Evolutionary conservation across 768 basidiomycete genomes (phyloP).

Genomic region (Hygrocybe punicea): DNA sequence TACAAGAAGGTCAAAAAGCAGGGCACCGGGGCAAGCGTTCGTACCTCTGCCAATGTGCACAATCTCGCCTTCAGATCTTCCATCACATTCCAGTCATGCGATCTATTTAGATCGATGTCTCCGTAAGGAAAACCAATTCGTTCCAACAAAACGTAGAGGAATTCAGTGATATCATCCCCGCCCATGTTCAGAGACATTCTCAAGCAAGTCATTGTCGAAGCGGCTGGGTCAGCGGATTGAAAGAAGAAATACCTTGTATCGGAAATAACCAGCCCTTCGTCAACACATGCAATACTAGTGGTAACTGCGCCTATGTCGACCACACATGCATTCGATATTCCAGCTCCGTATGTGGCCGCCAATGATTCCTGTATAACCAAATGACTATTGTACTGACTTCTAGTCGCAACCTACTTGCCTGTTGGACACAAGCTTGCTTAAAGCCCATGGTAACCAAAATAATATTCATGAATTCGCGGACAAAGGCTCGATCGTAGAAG

Average conservation of each 20-base stretch:
- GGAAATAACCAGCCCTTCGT: slow-evolving; percentile 83
- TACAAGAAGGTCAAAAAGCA: slow-evolving; percentile 1
- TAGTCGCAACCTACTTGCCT: slow-evolving; percentile 45
- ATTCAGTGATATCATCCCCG: slow-evolving; percentile 92
- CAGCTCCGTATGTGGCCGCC: slow-evolving; percentile 92
- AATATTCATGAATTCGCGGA: slow-evolving; percentile 71
- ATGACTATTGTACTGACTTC: neutral
- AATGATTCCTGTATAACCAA: slow-evolving; percentile 67
- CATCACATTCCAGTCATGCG: slow-evolving; percentile 88
- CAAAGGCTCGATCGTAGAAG: slow-evolving; percentile 80
- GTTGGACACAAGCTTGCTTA: slow-evolving; percentile 88
- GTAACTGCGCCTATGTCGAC: slow-evolving; percentile 87
- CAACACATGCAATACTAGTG: slow-evolving; percentile 88
- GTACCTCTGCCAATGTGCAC: slow-evolving; percentile 85
- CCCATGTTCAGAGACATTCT: slow-evolving; percentile 84
- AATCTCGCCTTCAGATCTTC: slow-evolving; percentile 84
- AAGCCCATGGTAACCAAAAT: slow-evolving; percentile 81
- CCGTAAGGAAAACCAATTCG: slow-evolving; percentile 86
- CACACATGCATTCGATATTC: slow-evolving; percentile 91
- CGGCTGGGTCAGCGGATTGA: slow-evolving; percentile 1
- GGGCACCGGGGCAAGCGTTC: slow-evolving; percentile 18
- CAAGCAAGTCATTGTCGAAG: slow-evolving; percentile 3
- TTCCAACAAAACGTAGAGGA: slow-evolving; percentile 73
- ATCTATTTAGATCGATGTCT: slow-evolving; percentile 69
- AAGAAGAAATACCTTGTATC: slow-evolving; percentile 69